A percentile compares a stretch with the other conserved stretches of the same genome.
These are phyloP conservation scores for Groenewaldozyma sp. DNA, from an alignment of 1,139 yeast species.

Conservation along the genomic window DNA sequence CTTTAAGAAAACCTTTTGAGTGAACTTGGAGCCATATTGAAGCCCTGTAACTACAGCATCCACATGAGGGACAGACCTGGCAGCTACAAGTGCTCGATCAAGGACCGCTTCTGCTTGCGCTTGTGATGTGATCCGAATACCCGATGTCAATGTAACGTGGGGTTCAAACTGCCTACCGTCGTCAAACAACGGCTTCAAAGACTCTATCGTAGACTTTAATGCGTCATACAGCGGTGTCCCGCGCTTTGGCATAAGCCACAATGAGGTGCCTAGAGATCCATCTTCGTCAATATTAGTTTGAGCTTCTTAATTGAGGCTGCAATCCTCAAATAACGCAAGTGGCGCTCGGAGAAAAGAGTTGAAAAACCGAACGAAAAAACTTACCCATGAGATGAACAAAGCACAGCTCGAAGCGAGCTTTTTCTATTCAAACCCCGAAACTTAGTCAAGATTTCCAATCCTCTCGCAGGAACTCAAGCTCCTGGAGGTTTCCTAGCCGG, in stretches of 20 bases:
- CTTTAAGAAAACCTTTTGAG: conserved; percentile 56
- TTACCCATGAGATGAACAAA: no score
- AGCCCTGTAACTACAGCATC: conserved; percentile 26
- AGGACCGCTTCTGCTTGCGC: conserved; percentile 47
- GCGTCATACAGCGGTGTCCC: conserved; percentile 49
- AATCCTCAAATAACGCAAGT: no score
- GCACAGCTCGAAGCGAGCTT: no score
- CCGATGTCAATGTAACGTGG: conserved; percentile 65
- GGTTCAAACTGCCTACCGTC: conserved; percentile 64
- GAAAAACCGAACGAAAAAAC: no score
- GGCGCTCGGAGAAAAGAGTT: no score
- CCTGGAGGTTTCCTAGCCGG: no score
- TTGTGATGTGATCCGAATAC: conserved; percentile 41
- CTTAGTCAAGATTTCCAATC: no score
- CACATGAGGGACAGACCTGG: conserved; percentile 29
- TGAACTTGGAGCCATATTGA: conserved; percentile 36
- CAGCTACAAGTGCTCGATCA: conserved; percentile 58
- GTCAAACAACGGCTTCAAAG: conserved; percentile 61
- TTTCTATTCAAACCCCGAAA: no score
- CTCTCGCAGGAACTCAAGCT: no score
- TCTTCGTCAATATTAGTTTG: no score
- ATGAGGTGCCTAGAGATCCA: conserved; percentile 40
- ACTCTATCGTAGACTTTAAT: conserved; percentile 49
- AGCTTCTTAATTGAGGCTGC: no score
- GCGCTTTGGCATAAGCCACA: conserved; percentile 69